Evolutionary conservation across 352 stramenopile genomes (phyloP).

Genomic region (Elongisporangium undulatum): DNA sequence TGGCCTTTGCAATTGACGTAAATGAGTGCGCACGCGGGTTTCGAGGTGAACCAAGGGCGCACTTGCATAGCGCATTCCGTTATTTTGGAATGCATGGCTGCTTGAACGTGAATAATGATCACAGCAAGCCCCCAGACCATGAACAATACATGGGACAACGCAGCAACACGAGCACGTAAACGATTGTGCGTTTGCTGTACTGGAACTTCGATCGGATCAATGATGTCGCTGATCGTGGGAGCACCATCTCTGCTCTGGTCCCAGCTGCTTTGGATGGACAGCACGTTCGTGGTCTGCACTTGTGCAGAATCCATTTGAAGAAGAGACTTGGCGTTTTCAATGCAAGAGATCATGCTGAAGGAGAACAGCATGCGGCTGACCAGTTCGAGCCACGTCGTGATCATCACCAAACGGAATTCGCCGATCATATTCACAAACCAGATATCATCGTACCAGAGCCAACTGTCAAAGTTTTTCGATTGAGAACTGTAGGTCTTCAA

Average conservation of each 20-base stretch:
- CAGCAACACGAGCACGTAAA: too few relatives aligned
- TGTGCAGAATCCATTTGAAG: too few relatives aligned
- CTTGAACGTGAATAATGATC: conserved; percentile 12
- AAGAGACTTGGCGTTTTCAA: conserved; percentile 7
- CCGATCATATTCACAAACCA: conserved; percentile 36
- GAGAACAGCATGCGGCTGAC: conserved; percentile 20
- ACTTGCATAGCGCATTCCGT: conserved; percentile 18
- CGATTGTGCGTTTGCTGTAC: too few relatives aligned
- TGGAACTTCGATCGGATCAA: too few relatives aligned
- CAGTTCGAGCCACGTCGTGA: conserved; percentile 21
- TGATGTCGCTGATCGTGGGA: too few relatives aligned
- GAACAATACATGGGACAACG: too few relatives aligned
- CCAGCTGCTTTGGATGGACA: too few relatives aligned
- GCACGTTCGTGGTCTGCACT: too few relatives aligned
- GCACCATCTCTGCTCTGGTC: too few relatives aligned
- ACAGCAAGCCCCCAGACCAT: too few relatives aligned
- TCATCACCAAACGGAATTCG: conserved; percentile 36
- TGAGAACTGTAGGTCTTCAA: background rate
- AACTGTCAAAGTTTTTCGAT: conserved; percentile 11
- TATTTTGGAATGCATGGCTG: background rate
- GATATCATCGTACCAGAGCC: conserved; percentile 30
- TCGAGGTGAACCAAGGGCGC: conserved; percentile 20
- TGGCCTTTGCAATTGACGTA: conserved; percentile 17
- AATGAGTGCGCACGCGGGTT: conserved; percentile 20
- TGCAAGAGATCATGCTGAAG: conserved; percentile 25